Percentiles rank a stretch among this genome's conserved stretches.
These are phyloP conservation scores for Choiromyces venosus DNA, from an alignment of 495 filamentous ascomycete genomes.

Conservation along the genomic window DNA sequence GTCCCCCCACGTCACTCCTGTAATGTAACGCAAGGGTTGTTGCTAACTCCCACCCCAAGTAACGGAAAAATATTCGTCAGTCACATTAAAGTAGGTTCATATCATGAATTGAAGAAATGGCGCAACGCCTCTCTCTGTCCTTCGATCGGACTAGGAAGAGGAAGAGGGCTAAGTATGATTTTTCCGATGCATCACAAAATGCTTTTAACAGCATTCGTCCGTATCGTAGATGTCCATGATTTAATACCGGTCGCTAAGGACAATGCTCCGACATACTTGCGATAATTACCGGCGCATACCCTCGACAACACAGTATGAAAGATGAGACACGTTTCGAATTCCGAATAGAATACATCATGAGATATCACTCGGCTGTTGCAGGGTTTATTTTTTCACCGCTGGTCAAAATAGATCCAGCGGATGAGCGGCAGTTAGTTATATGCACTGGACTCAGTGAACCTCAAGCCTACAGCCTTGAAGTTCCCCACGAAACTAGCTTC, in stretches of 20 bases:
- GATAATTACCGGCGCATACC: background rate
- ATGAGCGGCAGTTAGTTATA: background rate
- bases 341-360: background rate
- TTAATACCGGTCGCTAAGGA: background rate
- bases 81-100: background rate
- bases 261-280: background rate
- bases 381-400: background rate
- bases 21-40: background rate
- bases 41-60: background rate
- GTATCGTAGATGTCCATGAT: background rate
- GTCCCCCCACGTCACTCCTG: slow-evolving; percentile 1
- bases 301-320: background rate
- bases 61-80: background rate
- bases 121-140: background rate
- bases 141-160: background rate
- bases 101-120: background rate
- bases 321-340: slow-evolving; percentile 2
- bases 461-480: background rate
- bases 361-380: background rate
- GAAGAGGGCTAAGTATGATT: background rate
- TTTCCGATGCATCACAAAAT: slow-evolving; percentile 1
- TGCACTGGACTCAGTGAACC: background rate
- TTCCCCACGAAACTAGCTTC: background rate
- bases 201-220: background rate
- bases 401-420: background rate